Evolutionary conservation across 83 land plant species (phyloP).

Genomic region (Diphasiastrum complanatum): DNA sequence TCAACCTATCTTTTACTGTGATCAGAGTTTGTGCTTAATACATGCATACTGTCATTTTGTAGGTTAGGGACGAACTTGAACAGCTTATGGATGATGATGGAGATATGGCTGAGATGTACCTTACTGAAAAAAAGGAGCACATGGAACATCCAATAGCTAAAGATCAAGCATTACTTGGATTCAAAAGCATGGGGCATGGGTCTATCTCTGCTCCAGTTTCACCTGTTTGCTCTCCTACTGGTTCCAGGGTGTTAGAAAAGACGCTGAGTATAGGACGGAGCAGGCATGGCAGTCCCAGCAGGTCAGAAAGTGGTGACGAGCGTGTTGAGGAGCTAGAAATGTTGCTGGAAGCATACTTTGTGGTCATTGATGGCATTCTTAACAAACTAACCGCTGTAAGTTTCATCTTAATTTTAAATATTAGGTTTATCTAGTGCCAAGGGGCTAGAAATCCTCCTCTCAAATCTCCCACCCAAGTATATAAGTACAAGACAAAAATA

Average conservation of each 20-base stretch:
- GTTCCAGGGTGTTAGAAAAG: constrained; percentile 51
- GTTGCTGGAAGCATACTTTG: constrained; percentile 89
- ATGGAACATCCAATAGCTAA: constrained; percentile 45
- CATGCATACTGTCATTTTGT: constrained; percentile 1
- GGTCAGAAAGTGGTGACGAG: constrained; percentile 48
- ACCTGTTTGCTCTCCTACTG: constrained; percentile 83
- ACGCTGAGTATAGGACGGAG: constrained; percentile 62
- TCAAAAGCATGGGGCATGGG: constrained; percentile 26
- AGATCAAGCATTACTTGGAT: constrained; percentile 44
- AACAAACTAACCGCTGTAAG: constrained; percentile 90
- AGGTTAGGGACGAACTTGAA: constrained; percentile 96
- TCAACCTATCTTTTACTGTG: neutral
- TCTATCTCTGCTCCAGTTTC: constrained; percentile 93
- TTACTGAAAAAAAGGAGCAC: constrained; percentile 69
- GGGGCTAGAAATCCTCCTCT: neutral
- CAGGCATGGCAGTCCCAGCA: constrained; percentile 52
- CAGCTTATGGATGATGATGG: constrained; percentile 98
- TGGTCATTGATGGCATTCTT: constrained; percentile 87
- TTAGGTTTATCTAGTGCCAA: neutral
- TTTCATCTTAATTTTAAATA: neutral
- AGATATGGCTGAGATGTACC: constrained; percentile 99
- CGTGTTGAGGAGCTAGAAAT: constrained; percentile 76
- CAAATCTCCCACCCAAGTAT: too few species aligned
- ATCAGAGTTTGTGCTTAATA: neutral
- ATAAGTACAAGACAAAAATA: too few species aligned